Evolutionary conservation across 2,329 filamentous ascomycete genomes (phyloP).

Genomic region (Exophiala sp.): DNA sequence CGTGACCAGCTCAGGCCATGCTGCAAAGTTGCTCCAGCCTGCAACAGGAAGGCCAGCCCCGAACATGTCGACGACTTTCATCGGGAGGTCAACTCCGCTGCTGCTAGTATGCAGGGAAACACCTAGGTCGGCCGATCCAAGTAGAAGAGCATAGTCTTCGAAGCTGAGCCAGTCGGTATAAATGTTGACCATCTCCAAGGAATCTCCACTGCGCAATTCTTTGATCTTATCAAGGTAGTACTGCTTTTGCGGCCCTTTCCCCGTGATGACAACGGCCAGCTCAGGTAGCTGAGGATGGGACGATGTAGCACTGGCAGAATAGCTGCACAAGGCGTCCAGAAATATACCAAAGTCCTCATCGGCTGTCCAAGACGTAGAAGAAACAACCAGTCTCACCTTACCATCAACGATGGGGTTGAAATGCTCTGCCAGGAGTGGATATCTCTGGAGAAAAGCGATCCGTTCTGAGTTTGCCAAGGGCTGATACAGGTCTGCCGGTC

Average conservation of each 20-base stretch:
- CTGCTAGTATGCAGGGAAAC: conserved; percentile 90
- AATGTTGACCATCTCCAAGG: conserved; percentile 68
- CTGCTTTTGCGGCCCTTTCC: conserved; percentile 81
- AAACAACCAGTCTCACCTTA: conserved; percentile 70
- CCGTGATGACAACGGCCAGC: conserved; percentile 87
- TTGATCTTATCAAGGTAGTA: conserved; percentile 66
- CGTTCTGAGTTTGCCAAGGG: conserved; percentile 57
- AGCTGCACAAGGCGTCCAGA: conserved; percentile 73
- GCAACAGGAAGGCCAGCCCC: conserved; percentile 87
- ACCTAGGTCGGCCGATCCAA: conserved; percentile 82
- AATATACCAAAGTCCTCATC: conserved; percentile 93
- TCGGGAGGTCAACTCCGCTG: conserved; percentile 91
- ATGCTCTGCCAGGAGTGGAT: conserved; percentile 62
- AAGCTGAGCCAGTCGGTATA: conserved; percentile 81
- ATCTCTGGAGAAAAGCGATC: conserved; percentile 58
- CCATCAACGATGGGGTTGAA: conserved; percentile 58
- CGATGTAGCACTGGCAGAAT: conserved; percentile 56
- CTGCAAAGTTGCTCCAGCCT: conserved; percentile 80
- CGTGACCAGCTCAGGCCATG: conserved; percentile 84
- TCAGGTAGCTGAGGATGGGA: conserved; percentile 53
- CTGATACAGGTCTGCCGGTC: conserved; percentile 77
- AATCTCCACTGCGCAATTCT: conserved; percentile 57
- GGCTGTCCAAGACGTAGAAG: conserved; percentile 94
- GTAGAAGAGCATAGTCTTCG: conserved; percentile 76
- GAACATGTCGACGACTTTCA: conserved; percentile 99